Base-by-base conservation (phyloP, 1,139 yeast species). In the Kurtzmaniella quercitrusa region DNA sequence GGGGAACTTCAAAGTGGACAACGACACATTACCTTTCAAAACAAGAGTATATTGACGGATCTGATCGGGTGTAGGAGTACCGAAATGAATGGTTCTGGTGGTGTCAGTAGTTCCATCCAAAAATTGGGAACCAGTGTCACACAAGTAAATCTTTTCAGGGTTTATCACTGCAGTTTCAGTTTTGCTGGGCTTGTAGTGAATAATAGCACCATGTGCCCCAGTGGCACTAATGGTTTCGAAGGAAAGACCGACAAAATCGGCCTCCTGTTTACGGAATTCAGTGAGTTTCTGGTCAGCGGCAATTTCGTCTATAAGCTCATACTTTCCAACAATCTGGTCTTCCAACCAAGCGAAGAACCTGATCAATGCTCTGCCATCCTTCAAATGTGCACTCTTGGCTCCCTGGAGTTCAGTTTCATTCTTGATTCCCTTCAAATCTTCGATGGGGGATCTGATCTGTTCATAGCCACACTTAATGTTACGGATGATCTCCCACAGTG, bases 71-170 rank as follows among this genome's bases (percentile, higher is more conserved):
- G 80, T 63, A 23, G 98, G 97, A 6, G 62, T 63, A 2, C 82
- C 81, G 58, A 87, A 85, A 62, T 93, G 98, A 38, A 88, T 60
- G 0, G 98, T 93, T 63, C 99, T 81, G 2, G 99, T 93, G 14
- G 93, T 87, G 63, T 93, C 98, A 1, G 98, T 93, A 1, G 98
- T 93, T 31, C 98, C 99, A 51, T 91, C 97, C 41, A 83, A 67
- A 59, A 85, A 94, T 60, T 94, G 99, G 2, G 95, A 85, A 6
- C 99, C 98, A 2, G 96, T 82, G 63, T 94, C 99, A 58, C 89
- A 81, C 48, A 94, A 72, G 60, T 91, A 93, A 23, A 90, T 77
- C 57, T 88, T 85, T 41, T 77, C 68, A 15, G 91, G 90, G 54
- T 88, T 82, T 46, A 94, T 84, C 54, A 80, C 71, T 3, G 86